These are phyloP conservation scores for Suhomyces guaymorum DNA, from an alignment of 1,139 yeast species.

Conservation along the genomic window DNA sequence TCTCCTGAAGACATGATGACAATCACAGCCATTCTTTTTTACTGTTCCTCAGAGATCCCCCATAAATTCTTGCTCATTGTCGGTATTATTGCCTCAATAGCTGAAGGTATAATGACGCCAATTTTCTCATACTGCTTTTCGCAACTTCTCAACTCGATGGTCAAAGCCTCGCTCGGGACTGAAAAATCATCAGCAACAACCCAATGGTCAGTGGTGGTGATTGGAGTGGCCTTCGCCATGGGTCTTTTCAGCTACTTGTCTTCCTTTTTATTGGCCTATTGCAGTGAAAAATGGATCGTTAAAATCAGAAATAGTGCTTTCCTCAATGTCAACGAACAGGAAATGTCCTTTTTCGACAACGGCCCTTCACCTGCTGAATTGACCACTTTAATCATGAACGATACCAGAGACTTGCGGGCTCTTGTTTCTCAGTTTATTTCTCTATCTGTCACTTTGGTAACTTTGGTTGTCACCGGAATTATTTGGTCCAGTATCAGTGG, in stretches of 20 bases:
- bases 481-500: slow-evolving; percentile 80
- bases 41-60: slow-evolving; percentile 34
- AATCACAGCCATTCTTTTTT: slow-evolving; percentile 34
- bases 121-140: slow-evolving; percentile 78
- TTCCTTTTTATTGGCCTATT: slow-evolving; percentile 49
- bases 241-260: slow-evolving; percentile 59
- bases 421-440: slow-evolving; percentile 63
- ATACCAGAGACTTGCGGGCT: slow-evolving; percentile 71
- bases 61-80: slow-evolving; percentile 38
- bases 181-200: slow-evolving; percentile 32
- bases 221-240: slow-evolving; percentile 60
- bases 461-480: slow-evolving; percentile 59
- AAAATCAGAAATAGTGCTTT: slow-evolving; percentile 54
- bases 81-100: slow-evolving; percentile 56
- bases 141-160: slow-evolving; percentile 58
- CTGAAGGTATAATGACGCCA: slow-evolving; percentile 70
- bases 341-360: slow-evolving; percentile 54
- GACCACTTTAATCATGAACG: slow-evolving; percentile 72
- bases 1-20: slow-evolving; percentile 22
- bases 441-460: slow-evolving; percentile 51
- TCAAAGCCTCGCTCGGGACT: slow-evolving; percentile 40
- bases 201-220: slow-evolving; percentile 68
- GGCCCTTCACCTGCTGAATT: slow-evolving; percentile 54
- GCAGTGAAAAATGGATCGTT: slow-evolving; percentile 71
- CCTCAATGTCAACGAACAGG: slow-evolving; percentile 50